phyloP scores from a whole-genome alignment of 768 basidiomycete species.

The Auricularia auricula-judae region DNA sequence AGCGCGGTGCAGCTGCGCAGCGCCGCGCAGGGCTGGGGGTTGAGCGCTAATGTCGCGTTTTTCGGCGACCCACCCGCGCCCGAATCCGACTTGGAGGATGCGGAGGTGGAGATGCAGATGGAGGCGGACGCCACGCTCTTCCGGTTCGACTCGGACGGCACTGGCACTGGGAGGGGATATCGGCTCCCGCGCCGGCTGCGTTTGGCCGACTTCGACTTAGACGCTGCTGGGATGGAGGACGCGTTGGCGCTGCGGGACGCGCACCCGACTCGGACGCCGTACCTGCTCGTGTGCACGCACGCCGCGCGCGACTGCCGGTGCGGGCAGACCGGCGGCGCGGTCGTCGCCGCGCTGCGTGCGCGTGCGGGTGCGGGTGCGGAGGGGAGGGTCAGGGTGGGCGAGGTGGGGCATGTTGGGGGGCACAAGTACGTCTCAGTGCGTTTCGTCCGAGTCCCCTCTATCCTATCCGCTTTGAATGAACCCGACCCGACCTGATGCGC shows the following conservation, averaged over 20 bases:
- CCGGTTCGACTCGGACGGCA: no score
- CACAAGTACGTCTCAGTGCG: neutral
- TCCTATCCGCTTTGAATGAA: no score
- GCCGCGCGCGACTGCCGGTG: neutral
- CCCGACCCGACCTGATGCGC: neutral
- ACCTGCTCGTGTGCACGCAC: neutral
- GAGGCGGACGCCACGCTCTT: neutral
- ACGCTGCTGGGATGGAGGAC: neutral
- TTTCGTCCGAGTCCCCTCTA: no score
- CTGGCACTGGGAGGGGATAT: neutral
- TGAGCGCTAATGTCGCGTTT: neutral
- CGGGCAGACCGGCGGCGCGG: neutral
- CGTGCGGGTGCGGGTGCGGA: neutral
- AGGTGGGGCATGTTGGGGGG: neutral
- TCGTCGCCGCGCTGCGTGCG: neutral
- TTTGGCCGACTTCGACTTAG: neutral
- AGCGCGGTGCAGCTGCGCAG: neutral
- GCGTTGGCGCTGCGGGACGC: neutral
- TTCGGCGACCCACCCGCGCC: neutral
- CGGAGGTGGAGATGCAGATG: neutral
- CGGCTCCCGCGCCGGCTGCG: neutral
- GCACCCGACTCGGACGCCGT: neutral
- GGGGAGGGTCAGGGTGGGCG: neutral
- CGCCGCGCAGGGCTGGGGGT: neutral
- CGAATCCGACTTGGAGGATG: neutral